phyloP scores from a whole-genome alignment of 2,329 filamentous ascomycete genomes.

The Fusarium sp. region DNA sequence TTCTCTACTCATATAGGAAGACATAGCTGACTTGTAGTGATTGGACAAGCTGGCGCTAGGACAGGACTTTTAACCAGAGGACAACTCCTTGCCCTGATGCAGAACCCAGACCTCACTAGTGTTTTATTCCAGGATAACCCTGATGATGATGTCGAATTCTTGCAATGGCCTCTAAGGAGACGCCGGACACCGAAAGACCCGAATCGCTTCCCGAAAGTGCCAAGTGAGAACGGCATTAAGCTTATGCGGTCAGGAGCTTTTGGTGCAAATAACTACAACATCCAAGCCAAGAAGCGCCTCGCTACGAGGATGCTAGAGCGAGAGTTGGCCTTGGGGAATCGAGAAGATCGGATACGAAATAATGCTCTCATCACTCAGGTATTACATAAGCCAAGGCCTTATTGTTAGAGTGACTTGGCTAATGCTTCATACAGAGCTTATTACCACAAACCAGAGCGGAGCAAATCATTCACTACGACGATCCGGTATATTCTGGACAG shows the following conservation, averaged over 20 bases:
- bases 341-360: constrained; percentile 72
- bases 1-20: not conserved
- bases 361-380: constrained; percentile 78
- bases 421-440: constrained; percentile 68
- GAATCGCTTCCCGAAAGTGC: constrained; percentile 83
- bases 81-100: constrained; percentile 60
- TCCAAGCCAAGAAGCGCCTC: constrained; percentile 71
- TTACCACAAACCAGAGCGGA: constrained; percentile 85
- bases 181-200: constrained; percentile 62
- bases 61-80: constrained; percentile 53
- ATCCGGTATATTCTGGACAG: constrained; percentile 92
- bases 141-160: constrained; percentile 55
- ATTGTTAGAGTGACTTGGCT: constrained; percentile 8
- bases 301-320: constrained; percentile 82
- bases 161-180: constrained; percentile 63
- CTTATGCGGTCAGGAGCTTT: constrained; percentile 89
- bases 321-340: constrained; percentile 81
- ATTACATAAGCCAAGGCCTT: constrained; percentile 33
- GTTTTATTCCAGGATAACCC: constrained; percentile 57
- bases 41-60: constrained; percentile 45
- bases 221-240: constrained; percentile 81
- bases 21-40: constrained; percentile 25
- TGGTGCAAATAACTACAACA: constrained; percentile 74
- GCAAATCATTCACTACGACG: constrained; percentile 88
- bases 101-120: constrained; percentile 56